Evolutionary conservation across 176 grass and related monocot species (phyloP).

Genomic region (Eleusine indica): DNA sequence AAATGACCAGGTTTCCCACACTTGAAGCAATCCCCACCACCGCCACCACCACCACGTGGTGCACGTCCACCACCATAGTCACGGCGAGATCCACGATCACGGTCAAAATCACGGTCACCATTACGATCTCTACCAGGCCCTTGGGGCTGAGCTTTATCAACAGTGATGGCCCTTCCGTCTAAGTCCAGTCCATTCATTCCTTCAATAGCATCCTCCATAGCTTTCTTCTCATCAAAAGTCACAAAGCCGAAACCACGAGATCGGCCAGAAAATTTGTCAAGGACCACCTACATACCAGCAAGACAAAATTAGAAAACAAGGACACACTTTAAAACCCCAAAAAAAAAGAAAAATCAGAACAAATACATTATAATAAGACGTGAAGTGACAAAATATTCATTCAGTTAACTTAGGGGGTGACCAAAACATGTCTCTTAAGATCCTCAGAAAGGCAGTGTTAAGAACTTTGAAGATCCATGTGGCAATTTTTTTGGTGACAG

Average conservation of each 20-base stretch:
- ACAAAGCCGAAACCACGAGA: constrained; percentile 98
- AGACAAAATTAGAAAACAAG: constrained; percentile 16
- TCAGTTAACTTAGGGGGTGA: neutral
- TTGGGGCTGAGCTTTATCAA: constrained; percentile 91
- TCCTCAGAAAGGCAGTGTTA: neutral
- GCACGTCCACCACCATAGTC: constrained; percentile 53
- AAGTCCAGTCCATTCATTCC: constrained; percentile 89
- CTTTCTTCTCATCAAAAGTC: constrained; percentile 93
- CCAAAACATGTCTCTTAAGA: neutral
- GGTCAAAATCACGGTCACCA: constrained; percentile 55
- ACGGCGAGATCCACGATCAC: constrained; percentile 64
- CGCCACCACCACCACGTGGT: constrained; percentile 46
- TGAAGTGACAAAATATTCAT: neutral
- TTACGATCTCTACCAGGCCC: constrained; percentile 69
- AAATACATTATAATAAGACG: neutral
- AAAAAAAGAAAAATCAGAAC: neutral
- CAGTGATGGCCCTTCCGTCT: constrained; percentile 78
- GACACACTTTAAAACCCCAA: neutral
- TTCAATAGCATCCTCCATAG: constrained; percentile 97
- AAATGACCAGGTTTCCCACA: constrained; percentile 88
- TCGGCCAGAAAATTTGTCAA: constrained; percentile 89
- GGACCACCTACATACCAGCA: constrained; percentile 61
- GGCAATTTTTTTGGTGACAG: neutral
- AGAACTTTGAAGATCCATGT: neutral
- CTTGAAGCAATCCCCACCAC: constrained; percentile 80